phyloP scores from a whole-genome alignment of 2,329 filamentous ascomycete species.

The Cladosporium velox region DNA sequence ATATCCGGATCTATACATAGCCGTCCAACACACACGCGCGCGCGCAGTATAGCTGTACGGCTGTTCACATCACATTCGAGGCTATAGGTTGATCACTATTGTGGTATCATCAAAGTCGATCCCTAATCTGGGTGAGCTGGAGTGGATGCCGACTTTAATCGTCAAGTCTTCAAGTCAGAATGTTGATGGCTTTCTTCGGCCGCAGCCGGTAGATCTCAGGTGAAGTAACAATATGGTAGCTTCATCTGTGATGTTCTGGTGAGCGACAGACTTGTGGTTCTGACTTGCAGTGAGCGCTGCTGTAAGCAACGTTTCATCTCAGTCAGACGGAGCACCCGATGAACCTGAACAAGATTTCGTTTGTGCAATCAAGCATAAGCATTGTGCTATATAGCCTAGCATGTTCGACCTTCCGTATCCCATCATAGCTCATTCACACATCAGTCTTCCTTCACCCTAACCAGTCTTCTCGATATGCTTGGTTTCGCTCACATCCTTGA shows the following conservation, averaged over 20 bases:
- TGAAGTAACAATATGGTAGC: too few species aligned
- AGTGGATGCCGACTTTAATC: background rate
- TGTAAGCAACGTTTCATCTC: background rate
- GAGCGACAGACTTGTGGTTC: background rate
- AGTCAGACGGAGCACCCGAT: background rate
- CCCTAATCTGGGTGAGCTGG: background rate
- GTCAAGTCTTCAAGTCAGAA: background rate
- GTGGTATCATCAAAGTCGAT: too few species aligned
- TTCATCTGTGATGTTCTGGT: background rate
- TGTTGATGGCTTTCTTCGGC: background rate
- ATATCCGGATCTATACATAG: background rate
- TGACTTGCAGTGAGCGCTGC: background rate
- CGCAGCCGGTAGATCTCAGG: too few species aligned
- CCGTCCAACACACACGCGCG: background rate
- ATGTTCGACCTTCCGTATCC: background rate
- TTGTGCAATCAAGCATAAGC: background rate
- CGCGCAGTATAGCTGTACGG: background rate
- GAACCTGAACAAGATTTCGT: background rate
- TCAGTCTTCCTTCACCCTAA: background rate
- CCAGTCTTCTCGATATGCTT: constrained; percentile 5
- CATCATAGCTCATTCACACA: background rate
- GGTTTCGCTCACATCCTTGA: constrained; percentile 4
- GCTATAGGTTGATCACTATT: too few species aligned
- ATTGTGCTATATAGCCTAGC: background rate
- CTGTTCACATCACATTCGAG: background rate